Percentiles rank a stretch among this genome's conserved stretches.
phyloP scores from a whole-genome alignment of 768 basidiomycete genomes.

The Hebeloma cylindrosporum region DNA sequence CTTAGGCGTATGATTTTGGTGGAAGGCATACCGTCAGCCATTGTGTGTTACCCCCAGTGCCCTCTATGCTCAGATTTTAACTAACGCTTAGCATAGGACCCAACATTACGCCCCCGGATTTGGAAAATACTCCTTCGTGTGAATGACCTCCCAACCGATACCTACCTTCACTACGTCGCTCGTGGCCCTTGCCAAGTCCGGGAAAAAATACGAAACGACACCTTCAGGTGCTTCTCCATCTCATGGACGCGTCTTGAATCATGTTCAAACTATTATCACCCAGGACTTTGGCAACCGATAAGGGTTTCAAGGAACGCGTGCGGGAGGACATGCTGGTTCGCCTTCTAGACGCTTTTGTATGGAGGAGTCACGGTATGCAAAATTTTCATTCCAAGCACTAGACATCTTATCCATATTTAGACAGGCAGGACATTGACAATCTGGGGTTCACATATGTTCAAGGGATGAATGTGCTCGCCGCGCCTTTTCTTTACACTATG shows the following conservation, averaged over 20 bases:
- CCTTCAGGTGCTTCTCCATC: constrained; percentile 65
- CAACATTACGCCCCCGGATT: constrained; percentile 83
- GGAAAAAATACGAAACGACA: constrained; percentile 95
- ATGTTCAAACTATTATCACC: neutral
- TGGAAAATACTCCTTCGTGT: constrained; percentile 94
- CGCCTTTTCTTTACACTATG: constrained; percentile 96
- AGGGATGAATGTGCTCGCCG: constrained; percentile 98
- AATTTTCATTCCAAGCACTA: neutral
- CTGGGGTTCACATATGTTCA: constrained; percentile 96
- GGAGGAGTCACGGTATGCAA: constrained; percentile 80
- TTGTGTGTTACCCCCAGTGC: constrained; percentile 45
- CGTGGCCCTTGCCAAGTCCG: constrained; percentile 85
- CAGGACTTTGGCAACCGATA: constrained; percentile 93
- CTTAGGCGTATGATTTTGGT: constrained; percentile 85
- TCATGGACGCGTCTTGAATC: neutral
- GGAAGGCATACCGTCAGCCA: constrained; percentile 81
- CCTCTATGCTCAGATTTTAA: neutral
- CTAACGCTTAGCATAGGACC: constrained; percentile 49
- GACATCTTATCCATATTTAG: constrained; percentile 34
- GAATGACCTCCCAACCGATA: constrained; percentile 72
- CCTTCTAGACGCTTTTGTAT: constrained; percentile 96
- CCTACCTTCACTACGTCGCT: constrained; percentile 74
- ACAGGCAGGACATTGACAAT: constrained; percentile 74
- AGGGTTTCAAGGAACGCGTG: constrained; percentile 96
- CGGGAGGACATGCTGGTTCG: constrained; percentile 96